Conservation (phyloP, 208 protist genomes). For the Leptomonas pyrrhocoris region DNA sequence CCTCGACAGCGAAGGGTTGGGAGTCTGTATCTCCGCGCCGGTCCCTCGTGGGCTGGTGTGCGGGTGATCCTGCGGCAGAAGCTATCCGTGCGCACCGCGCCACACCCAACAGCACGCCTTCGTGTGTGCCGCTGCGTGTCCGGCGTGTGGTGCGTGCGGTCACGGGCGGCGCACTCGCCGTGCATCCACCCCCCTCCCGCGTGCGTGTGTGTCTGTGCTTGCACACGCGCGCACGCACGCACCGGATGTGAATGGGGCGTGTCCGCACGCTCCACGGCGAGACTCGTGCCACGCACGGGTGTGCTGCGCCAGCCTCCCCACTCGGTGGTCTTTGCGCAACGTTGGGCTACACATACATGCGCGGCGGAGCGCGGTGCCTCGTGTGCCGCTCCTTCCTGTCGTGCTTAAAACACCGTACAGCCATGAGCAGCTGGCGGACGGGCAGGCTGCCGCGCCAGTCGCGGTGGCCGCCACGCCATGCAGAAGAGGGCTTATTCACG, state of each 20-base stretch:
- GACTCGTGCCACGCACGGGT: conserved; percentile 23
- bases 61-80: conserved; percentile 32
- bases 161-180: conserved; percentile 30
- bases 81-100: conserved; percentile 22
- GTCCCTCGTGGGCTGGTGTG: conserved; percentile 25
- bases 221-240: background rate
- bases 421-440: conserved; percentile 33
- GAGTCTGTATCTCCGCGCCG: conserved; percentile 29
- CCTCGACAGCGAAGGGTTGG: conserved; percentile 23
- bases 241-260: conserved; percentile 19
- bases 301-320: conserved; percentile 31
- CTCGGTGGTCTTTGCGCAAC: conserved; percentile 30
- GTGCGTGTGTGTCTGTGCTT: background rate
- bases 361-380: background rate
- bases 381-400: conserved; percentile 3
- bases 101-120: conserved; percentile 8
- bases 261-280: conserved; percentile 19
- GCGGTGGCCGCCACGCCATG: conserved; percentile 33
- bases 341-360: conserved; percentile 26
- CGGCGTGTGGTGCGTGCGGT: conserved; percentile 9
- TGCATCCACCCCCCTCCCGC: conserved; percentile 23
- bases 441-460: conserved; percentile 20
- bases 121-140: conserved; percentile 3
- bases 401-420: conserved; percentile 24
- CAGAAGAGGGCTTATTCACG: conserved; percentile 31